phyloP scores from a whole-genome alignment of 2,329 filamentous ascomycete species.

The Macrophomina phaseolina region DNA sequence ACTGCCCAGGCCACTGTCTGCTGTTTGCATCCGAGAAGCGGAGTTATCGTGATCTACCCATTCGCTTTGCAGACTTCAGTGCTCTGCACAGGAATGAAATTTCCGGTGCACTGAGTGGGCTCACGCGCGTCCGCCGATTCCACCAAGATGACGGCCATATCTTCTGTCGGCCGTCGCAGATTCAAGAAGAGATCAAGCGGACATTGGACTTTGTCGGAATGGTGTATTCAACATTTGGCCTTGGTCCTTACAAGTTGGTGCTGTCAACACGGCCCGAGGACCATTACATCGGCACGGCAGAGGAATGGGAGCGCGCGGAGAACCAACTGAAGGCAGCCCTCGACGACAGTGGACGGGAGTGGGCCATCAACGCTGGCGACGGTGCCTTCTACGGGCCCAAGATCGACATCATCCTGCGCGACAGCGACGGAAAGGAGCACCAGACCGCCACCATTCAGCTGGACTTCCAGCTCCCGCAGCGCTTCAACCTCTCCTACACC shows the following conservation, averaged over 20 bases:
- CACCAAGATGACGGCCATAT: slow-evolving; percentile 97
- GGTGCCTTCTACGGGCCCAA: slow-evolving; percentile 93
- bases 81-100: slow-evolving; percentile 95
- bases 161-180: slow-evolving; percentile 82
- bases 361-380: slow-evolving; percentile 79
- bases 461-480: slow-evolving; percentile 85
- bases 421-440: slow-evolving; percentile 79
- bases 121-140: slow-evolving; percentile 92
- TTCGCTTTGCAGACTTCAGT: slow-evolving; percentile 94
- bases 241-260: slow-evolving; percentile 76
- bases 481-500: slow-evolving; percentile 78
- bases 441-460: slow-evolving; percentile 89
- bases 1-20: slow-evolving; percentile 92
- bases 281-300: slow-evolving; percentile 75
- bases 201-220: slow-evolving; percentile 77
- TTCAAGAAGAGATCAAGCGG: slow-evolving; percentile 73
- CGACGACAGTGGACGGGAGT: slow-evolving; percentile 67
- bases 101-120: slow-evolving; percentile 85
- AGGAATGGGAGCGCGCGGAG: slow-evolving; percentile 74
- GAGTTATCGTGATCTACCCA: slow-evolving; percentile 87
- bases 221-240: slow-evolving; percentile 71
- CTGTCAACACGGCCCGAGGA: slow-evolving; percentile 79
- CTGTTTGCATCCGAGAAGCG: slow-evolving; percentile 84
- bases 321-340: slow-evolving; percentile 68
- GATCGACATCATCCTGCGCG: slow-evolving; percentile 83